Conservation (phyloP, 2,329 filamentous ascomycete genomes). For the Saccharata proteae region DNA sequence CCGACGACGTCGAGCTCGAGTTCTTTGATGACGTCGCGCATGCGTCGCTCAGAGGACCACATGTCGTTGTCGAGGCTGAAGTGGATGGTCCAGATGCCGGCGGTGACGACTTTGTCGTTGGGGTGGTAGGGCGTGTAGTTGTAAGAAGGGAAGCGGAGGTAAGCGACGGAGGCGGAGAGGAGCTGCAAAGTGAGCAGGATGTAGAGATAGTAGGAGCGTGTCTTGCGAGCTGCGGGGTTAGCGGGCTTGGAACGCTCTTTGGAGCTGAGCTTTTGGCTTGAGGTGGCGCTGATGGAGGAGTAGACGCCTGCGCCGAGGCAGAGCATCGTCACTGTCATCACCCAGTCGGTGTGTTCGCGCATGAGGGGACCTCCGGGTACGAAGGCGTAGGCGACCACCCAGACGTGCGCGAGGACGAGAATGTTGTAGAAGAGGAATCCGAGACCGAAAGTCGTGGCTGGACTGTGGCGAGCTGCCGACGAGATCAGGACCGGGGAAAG, state of each 20-base stretch:
- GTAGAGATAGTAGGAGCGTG: slow-evolving; percentile 57
- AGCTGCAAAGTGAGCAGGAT: slow-evolving; percentile 67
- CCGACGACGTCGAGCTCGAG: slow-evolving; percentile 95
- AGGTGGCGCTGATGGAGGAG: slow-evolving; percentile 46
- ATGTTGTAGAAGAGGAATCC: slow-evolving; percentile 90
- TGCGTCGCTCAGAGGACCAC: slow-evolving; percentile 93
- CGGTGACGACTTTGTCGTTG: slow-evolving; percentile 77
- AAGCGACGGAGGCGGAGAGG: slow-evolving; percentile 67
- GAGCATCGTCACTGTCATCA: slow-evolving; percentile 80
- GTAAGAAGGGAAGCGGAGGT: slow-evolving; percentile 83
- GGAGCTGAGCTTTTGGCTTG: slow-evolving; percentile 28
- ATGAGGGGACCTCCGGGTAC: slow-evolving; percentile 89
- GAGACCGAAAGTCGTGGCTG: slow-evolving; percentile 70
- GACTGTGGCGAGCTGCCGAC: slow-evolving; percentile 64
- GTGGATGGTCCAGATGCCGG: slow-evolving; percentile 97
- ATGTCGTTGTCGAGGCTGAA: slow-evolving; percentile 97
- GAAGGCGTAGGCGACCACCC: slow-evolving; percentile 97
- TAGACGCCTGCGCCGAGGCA: slow-evolving; percentile 77
- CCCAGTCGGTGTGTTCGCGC: slow-evolving; percentile 88
- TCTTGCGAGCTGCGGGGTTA: slow-evolving; percentile 37
- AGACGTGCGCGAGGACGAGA: slow-evolving; percentile 92
- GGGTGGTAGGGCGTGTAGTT: slow-evolving; percentile 85
- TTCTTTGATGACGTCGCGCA: slow-evolving; percentile 82
- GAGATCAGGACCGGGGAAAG: slow-evolving; percentile 62
- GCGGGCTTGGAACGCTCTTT: slow-evolving; percentile 33